Base-by-base conservation (phyloP, 148 eudicot genomes). In the Nepenthes mirabilis region DNA sequence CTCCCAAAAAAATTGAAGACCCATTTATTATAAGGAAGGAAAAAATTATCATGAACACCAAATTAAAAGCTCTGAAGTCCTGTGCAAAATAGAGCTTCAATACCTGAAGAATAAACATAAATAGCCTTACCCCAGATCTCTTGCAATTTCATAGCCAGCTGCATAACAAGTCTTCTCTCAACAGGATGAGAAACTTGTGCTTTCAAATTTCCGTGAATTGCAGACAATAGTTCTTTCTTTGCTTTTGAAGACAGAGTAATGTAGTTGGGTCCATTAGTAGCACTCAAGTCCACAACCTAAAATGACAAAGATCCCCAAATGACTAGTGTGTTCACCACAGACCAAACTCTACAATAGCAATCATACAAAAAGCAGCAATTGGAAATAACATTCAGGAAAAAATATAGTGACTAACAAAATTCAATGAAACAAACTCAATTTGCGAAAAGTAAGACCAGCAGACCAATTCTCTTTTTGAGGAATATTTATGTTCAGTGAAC, bases 231-330 rank as follows among this genome's bases (percentile, higher is more conserved):
- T 23, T 82, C 86, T 69, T 77, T 65, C 82, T 70, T 89, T 58
- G 79, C 72, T 69, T 83, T 83, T 49, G 80, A 58, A n/a, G 97
- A 52, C 71, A 83, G 72, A 55, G 71, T 75, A 59, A 89, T 56
- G 65, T 63, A 80, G 61, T 77, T 73, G 60, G 90, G 84, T 67
- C 96, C 96, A 45, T 83, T 86, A 47, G 63, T 60, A 54, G 74
- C 69, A 57, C 77, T 76, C 67, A 89, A 65, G 51, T 82, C 90
- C 69, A 82, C 86, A 33, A 84, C 74, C 97, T 89, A 74, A 61
- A 65, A 57, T 49, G 9, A 51, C 9, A 48, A 62, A 55, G 9
- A 23, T 3, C 58, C 4, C 11, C 10, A 55, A 2, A 11, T 55
- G 35, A 14, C 35, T 0, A 23, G 23, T 23, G 5, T 6, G 23